Evolutionary conservation across 768 basidiomycete species (phyloP), one percentile per base, ranked within the genome.

Genomic region (Rhodocollybia butyracea): DNA sequence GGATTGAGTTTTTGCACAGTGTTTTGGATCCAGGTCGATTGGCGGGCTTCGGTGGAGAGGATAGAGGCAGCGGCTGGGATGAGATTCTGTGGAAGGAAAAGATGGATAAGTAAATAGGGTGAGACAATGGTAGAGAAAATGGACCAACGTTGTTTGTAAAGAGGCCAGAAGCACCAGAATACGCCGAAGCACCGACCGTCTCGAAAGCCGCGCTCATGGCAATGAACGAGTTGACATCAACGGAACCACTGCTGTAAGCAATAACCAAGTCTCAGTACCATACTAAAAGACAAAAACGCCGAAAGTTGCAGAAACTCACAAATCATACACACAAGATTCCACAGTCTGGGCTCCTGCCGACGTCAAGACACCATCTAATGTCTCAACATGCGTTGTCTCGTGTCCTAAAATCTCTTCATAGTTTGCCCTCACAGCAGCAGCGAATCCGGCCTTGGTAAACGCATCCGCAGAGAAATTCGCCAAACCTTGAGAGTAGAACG

Each of bases 11-110:
- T 70, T 56, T 71, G 68, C 36, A 82, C 76, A 13, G 79, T 74
- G 1, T 77, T 75, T 57, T 75, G 71, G 36, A 88, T 67, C 85
- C 85, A 89, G 2, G 78, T 70, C 19, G 82, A 76, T 53, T 88
- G 86, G 38, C 85, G 78, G 22, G 84, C 76, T 62, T 89, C 84
- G 52, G 77, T 79, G 17, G 77, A 72, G 34, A 80, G 69, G 62
- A 83, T 78, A 32, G 76, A 70, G 7, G 70, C 80, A 27, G 77
- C 76, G n/a, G 74, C 74, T 36, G 75, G 71, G 13, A 76, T 56
- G 63, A 70, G 71, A 13, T 63, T 70, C 58, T 69, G 30, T 22
- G 13, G 17, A 11, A 11, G 17, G 22, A 32, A 5, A 30, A 36
- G n/a, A 2, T 27, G 46, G 54, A 12, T 50, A 13, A 21, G 3